Conservation (phyloP, 768 basidiomycete genomes). For the Sutorius australiensis region DNA sequence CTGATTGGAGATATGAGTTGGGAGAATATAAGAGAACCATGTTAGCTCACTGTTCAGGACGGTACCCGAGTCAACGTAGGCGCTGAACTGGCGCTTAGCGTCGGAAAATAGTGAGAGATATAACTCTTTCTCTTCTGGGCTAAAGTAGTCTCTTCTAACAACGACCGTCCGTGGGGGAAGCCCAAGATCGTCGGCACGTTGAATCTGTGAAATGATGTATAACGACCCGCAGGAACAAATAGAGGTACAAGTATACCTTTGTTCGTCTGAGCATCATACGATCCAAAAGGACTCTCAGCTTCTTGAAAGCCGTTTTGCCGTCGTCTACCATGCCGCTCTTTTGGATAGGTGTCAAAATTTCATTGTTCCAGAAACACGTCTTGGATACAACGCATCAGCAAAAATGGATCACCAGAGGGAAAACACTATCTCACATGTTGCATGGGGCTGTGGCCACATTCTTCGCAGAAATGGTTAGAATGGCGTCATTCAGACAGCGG, state of each 20-base stretch:
- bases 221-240: background rate
- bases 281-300: constrained; percentile 83
- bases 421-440: constrained; percentile 52
- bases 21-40: background rate
- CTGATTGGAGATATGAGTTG: constrained; percentile 33
- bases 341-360: constrained; percentile 95
- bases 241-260: constrained; percentile 45
- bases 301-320: constrained; percentile 84
- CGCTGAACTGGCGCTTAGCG: constrained; percentile 87
- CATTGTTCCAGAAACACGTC: constrained; percentile 97
- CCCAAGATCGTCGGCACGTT: constrained; percentile 95
- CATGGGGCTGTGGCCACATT: constrained; percentile 84
- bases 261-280: constrained; percentile 94
- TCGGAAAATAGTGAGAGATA: constrained; percentile 90
- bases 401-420: background rate
- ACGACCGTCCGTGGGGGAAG: constrained; percentile 89
- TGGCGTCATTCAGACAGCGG: background rate
- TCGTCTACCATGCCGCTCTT: constrained; percentile 80
- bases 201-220: constrained; percentile 48
- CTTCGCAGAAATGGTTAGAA: constrained; percentile 35
- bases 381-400: constrained; percentile 26
- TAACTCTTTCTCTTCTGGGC: constrained; percentile 94
- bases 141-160: constrained; percentile 88
- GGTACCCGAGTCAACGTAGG: constrained; percentile 87
- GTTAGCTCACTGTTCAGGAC: constrained; percentile 78